Conservation (phyloP, 805 yeast species). For the Tetrapisispora iriomotensis region DNA sequence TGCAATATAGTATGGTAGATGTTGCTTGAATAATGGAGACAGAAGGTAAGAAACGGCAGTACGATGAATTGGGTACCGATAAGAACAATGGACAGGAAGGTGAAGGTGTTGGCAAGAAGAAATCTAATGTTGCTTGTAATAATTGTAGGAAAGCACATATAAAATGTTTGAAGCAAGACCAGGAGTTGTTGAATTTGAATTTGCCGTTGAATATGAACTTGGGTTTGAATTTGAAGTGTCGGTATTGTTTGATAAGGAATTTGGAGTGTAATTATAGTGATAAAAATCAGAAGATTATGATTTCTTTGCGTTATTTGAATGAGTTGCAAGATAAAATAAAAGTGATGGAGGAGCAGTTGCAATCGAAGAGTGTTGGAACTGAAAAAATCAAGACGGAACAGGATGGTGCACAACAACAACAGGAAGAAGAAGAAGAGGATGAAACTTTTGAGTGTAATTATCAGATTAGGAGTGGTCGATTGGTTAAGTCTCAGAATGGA, state of each 20-base stretch:
- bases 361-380: neutral
- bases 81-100: too few species aligned
- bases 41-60: too few species aligned
- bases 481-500: constrained; percentile 67
- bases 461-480: constrained; percentile 58
- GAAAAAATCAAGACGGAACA: neutral
- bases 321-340: constrained; percentile 38
- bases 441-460: constrained; percentile 61
- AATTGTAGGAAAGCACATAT: constrained; percentile 65
- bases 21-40: too few species aligned
- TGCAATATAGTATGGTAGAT: too few species aligned
- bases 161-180: constrained; percentile 55
- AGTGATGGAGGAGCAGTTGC: neutral
- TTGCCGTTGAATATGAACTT: too few species aligned
- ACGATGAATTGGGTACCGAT: too few species aligned
- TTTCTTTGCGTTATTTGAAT: constrained; percentile 59
- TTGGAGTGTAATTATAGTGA: constrained; percentile 61
- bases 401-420: neutral
- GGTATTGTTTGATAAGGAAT: constrained; percentile 44
- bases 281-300: constrained; percentile 62
- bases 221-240: constrained; percentile 49
- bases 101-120: constrained; percentile 5
- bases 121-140: constrained; percentile 37
- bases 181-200: too few species aligned
- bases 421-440: constrained; percentile 2